Percentiles rank a stretch among this genome's conserved stretches.
These are phyloP conservation scores for Parastagonospora nodorum DNA, from an alignment of 2,329 filamentous ascomycete species.

Conservation along the genomic window DNA sequence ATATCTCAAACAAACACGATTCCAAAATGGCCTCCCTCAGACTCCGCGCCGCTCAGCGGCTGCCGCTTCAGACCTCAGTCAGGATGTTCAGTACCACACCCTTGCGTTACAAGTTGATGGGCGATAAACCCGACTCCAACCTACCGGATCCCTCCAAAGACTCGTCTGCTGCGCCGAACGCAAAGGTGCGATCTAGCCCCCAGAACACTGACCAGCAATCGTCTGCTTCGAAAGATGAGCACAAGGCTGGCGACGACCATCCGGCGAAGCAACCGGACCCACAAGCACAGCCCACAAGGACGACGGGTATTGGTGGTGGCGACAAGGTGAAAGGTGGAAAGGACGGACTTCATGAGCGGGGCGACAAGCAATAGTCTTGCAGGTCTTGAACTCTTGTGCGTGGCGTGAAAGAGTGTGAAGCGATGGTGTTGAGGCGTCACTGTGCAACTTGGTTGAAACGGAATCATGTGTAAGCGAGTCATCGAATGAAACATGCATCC, in stretches of 20 bases:
- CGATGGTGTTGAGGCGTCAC: no score
- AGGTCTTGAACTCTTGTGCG: neutral
- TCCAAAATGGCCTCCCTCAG: constrained; percentile 3
- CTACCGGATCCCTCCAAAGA: constrained; percentile 22
- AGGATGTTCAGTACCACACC: constrained; percentile 14
- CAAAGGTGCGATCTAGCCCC: constrained; percentile 26
- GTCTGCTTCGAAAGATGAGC: constrained; percentile 33
- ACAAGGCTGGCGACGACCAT: constrained; percentile 39
- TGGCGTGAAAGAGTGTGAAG: no score
- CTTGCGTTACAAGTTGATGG: constrained; percentile 18
- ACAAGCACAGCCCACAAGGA: constrained; percentile 36
- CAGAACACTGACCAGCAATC: constrained; percentile 39
- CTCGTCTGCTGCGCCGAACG: constrained; percentile 28
- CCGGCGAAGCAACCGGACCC: constrained; percentile 47
- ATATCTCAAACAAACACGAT: neutral
- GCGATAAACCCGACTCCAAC: constrained; percentile 23
- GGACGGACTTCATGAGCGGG: constrained; percentile 30
- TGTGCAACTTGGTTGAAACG: neutral
- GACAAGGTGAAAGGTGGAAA: constrained; percentile 41
- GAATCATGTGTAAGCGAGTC: neutral
- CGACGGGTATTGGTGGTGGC: constrained; percentile 40
- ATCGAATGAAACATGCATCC: no score
- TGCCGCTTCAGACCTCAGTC: neutral
- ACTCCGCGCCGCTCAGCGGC: constrained; percentile 5
- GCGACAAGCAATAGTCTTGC: constrained; percentile 9